These are phyloP conservation scores for Trametes polyzona DNA, from an alignment of 1,284 basidiomycete genomes.

Conservation along the genomic window DNA sequence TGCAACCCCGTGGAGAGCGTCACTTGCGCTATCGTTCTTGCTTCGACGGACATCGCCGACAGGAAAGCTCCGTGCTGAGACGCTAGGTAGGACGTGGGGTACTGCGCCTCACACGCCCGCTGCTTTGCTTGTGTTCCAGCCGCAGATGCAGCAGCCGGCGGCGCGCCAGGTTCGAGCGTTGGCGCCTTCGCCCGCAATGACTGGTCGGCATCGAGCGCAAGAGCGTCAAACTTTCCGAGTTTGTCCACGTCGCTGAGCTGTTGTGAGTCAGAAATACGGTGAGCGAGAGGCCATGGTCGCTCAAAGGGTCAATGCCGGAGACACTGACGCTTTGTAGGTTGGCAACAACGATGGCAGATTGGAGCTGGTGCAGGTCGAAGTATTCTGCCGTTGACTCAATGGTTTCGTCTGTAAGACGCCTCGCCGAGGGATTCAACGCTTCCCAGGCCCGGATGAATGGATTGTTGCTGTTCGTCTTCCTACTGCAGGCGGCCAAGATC, in stretches of 20 bases:
- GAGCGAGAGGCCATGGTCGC: background rate
- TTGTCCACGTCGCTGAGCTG: slow-evolving; percentile 16
- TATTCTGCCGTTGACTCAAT: slow-evolving; percentile 53
- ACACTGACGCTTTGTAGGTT: slow-evolving; percentile 28
- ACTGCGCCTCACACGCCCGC: slow-evolving; percentile 9
- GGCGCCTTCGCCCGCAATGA: slow-evolving; percentile 15
- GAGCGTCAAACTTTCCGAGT: slow-evolving; percentile 18
- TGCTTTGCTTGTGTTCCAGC: slow-evolving; percentile 7
- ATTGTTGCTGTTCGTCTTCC: slow-evolving; percentile 10
- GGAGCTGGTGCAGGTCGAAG: slow-evolving; percentile 46
- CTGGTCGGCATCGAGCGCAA: slow-evolving; percentile 16
- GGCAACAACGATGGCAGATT: slow-evolving; percentile 46
- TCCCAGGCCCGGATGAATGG: slow-evolving; percentile 30
- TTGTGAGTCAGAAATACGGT: background rate
- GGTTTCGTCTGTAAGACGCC: slow-evolving; percentile 46
- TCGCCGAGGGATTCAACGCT: slow-evolving; percentile 10
- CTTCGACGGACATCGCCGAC: slow-evolving; percentile 19
- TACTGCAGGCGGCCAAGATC: slow-evolving; percentile 13
- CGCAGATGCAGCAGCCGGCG: slow-evolving; percentile 5
- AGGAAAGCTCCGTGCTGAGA: slow-evolving; percentile 12
- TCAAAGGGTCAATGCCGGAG: background rate
- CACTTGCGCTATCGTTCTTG: slow-evolving; percentile 10
- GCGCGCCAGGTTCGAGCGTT: background rate
- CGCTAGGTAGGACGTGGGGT: slow-evolving; percentile 10
- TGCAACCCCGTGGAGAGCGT: slow-evolving; percentile 13